These are phyloP conservation scores for Tricholoma sp. DNA, from an alignment of 768 basidiomycete genomes.

Conservation along the genomic window DNA sequence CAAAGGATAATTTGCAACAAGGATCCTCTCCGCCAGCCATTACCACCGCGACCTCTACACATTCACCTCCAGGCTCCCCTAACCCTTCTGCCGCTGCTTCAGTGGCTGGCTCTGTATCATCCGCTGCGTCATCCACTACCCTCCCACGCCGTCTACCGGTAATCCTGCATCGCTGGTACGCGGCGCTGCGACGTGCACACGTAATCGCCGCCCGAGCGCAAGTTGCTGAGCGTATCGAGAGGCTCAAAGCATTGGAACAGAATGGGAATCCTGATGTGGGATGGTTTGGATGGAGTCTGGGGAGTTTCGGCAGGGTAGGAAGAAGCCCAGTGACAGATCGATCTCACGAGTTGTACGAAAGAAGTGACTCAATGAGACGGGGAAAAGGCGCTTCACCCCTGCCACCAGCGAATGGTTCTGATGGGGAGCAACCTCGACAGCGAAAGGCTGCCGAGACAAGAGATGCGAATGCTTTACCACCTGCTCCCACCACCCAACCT, in stretches of 20 bases:
- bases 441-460: conserved; percentile 2
- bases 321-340: conserved; percentile 7
- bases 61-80: conserved; percentile 7
- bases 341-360: conserved; percentile 14
- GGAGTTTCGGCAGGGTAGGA: conserved; percentile 47
- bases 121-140: conserved; percentile 18
- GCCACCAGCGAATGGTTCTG: background rate
- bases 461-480: background rate
- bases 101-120: conserved; percentile 12
- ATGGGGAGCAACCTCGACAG: background rate
- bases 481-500: conserved; percentile 11
- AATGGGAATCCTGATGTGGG: conserved; percentile 21
- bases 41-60: background rate
- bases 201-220: conserved; percentile 64
- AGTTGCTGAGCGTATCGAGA: conserved; percentile 60
- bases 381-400: conserved; percentile 7
- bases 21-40: conserved; percentile 3
- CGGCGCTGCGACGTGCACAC: conserved; percentile 64
- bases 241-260: conserved; percentile 58
- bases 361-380: conserved; percentile 3
- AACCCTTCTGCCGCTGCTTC: conserved; percentile 1
- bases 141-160: conserved; percentile 35
- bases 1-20: conserved; percentile 5
- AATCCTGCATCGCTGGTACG: conserved; percentile 50
- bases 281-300: conserved; percentile 64